A percentile compares a stretch with the other conserved stretches of the same genome.
These are phyloP conservation scores for Xylaria intraflava DNA, from an alignment of 495 filamentous ascomycete genomes.

Conservation along the genomic window DNA sequence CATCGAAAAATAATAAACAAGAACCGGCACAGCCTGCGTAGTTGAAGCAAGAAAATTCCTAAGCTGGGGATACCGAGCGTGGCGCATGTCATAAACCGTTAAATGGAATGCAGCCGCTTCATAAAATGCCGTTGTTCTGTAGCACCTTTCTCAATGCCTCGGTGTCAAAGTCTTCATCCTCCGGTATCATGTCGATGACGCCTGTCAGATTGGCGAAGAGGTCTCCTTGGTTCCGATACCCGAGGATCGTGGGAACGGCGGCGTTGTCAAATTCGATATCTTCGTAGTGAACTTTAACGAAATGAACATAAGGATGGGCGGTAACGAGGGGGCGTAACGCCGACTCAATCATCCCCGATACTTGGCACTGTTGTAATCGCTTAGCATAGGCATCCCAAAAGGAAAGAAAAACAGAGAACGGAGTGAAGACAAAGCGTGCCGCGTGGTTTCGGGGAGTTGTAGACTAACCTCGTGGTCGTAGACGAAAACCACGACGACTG, in stretches of 20 bases:
- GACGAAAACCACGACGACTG: conserved; percentile 88
- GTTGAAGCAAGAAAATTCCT: neutral
- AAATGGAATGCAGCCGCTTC: neutral
- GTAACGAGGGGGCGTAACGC: conserved; percentile 66
- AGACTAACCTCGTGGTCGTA: conserved; percentile 77
- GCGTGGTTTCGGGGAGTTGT: neutral
- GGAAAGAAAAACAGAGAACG: neutral
- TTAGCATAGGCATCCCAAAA: neutral
- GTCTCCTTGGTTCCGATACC: conserved; percentile 78
- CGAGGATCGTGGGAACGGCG: conserved; percentile 80
- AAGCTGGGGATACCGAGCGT: neutral
- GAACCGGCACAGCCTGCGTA: neutral
- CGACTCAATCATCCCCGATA: conserved; percentile 69
- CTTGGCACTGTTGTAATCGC: conserved; percentile 52
- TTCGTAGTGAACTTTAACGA: conserved; percentile 84
- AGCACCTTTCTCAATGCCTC: conserved; percentile 43
- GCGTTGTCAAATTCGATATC: conserved; percentile 94
- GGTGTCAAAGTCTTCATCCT: conserved; percentile 49
- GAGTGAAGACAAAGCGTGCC: neutral
- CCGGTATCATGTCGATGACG: conserved; percentile 77
- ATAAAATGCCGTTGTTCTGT: conserved; percentile 40
- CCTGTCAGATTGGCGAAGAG: conserved; percentile 86
- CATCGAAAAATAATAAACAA: conserved; percentile 1
- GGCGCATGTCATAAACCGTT: neutral
- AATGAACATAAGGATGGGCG: conserved; percentile 63